Base-by-base conservation (phyloP, 192 early-diverging fungal species). In the Rhizoclosmatium globosum region DNA sequence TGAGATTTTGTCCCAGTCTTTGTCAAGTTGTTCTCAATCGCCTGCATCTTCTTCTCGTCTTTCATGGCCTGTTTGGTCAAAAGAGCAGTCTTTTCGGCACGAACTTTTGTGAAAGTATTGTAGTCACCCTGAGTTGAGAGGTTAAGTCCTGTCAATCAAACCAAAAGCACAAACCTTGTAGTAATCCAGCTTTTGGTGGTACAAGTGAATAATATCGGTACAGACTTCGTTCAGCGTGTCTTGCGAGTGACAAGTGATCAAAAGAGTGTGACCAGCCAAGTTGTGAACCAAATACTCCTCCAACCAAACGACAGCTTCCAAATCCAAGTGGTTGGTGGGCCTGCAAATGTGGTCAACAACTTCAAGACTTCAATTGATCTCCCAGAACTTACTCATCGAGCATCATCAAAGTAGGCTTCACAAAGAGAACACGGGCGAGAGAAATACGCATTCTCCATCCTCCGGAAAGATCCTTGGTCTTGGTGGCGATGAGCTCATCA, bases 381-480 rank as follows among this genome's bases (percentile, higher is more conserved):
- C 31, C 31, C 31, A 31, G 31, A 31, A 31, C 31, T 31, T 31
- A 89, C 80, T 91, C 81, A 80, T 91, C 90, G 56, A 91, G 81
- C 46, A 91, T 65, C 78, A 91, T 77, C 46, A 91, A 72, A 0
- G 87, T 89, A 39, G 98, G 98, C 61, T 93, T 94, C 81, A 96
- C 95, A 89, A 99, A 99, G 82, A 99, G 89, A 69, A 97, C 95
- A 77, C 94, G 89, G 47, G 98, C 97, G 41, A 99, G 92, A 6
- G 97, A 94, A 58, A 99, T 97, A 78, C 98, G 88, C 98, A 99
- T 99, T 75, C 98, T 92, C 98, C 98, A 99, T 81, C 98, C 98
- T 91, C 98, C 98, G 82, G 97, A 98, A 83, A 99, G 92, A 79
- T 97, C 95, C 88, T 94, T 96, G 65, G 98, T 99, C 76, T 88